Conservation (phyloP, 306 rosid genomes). For the Styphnolobium japonicum region DNA sequence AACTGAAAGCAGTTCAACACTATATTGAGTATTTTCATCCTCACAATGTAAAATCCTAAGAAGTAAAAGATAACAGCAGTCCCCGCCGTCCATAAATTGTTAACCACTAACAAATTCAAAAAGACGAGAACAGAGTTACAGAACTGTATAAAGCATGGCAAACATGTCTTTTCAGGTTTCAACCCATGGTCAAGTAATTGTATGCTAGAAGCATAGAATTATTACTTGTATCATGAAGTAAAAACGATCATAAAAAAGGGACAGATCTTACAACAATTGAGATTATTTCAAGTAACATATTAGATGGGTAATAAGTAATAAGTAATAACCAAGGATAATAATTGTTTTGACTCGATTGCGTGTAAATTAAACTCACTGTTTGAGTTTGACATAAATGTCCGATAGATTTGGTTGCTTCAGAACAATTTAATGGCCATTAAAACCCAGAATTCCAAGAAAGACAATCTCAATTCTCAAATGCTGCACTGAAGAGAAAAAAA, state of each 20-base stretch:
- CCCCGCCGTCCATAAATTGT: neutral
- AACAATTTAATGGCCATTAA: constrained; percentile 9
- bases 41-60: neutral
- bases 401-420: neutral
- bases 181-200: neutral
- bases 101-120: neutral
- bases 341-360: neutral
- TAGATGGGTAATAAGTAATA: neutral
- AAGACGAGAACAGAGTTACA: neutral
- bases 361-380: neutral
- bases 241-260: neutral
- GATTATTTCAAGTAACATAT: neutral
- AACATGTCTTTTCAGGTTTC: constrained; percentile 4
- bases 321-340: neutral
- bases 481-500: neutral
- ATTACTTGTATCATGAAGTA: neutral
- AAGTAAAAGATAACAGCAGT: neutral
- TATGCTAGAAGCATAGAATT: neutral
- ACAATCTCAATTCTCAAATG: neutral
- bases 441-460: neutral
- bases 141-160: neutral
- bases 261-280: neutral
- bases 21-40: no score
- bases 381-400: neutral
- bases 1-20: no score